Conservation (phyloP, 1,284 basidiomycete genomes). For the Rhizopogon parksii region DNA sequence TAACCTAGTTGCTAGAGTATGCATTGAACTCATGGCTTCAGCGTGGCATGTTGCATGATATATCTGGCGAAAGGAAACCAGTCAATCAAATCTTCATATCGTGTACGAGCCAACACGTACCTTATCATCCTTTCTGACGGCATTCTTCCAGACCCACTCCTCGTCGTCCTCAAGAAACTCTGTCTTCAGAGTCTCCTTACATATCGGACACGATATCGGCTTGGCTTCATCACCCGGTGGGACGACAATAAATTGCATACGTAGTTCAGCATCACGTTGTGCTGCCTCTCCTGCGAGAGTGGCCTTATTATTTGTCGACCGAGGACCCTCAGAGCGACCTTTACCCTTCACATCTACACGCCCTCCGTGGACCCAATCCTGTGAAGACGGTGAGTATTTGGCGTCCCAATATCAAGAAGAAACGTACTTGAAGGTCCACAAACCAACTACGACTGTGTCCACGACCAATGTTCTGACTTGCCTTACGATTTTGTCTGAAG, state of each 20-base stretch:
- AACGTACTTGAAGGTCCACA: slow-evolving; percentile 70
- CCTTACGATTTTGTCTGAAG: slow-evolving; percentile 89
- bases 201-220: slow-evolving; percentile 84
- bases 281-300: slow-evolving; percentile 60
- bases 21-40: slow-evolving; percentile 61
- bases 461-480: slow-evolving; percentile 76
- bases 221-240: slow-evolving; percentile 82
- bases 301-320: slow-evolving; percentile 47
- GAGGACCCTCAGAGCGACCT: slow-evolving; percentile 46
- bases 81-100: slow-evolving; percentile 2
- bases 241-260: slow-evolving; percentile 78
- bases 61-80: slow-evolving; percentile 40
- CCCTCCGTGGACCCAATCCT: slow-evolving; percentile 84
- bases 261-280: slow-evolving; percentile 68
- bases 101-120: slow-evolving; percentile 39
- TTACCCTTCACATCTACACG: slow-evolving; percentile 58
- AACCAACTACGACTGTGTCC: slow-evolving; percentile 94
- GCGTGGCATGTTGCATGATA: slow-evolving; percentile 91
- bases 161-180: slow-evolving; percentile 97
- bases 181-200: slow-evolving; percentile 89
- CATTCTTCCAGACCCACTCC: slow-evolving; percentile 98
- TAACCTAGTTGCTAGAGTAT: slow-evolving; percentile 57
- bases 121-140: slow-evolving; percentile 74
- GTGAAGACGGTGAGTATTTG: slow-evolving; percentile 12
- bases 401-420: slow-evolving; percentile 5